Evolutionary conservation across 148 eudicot genomes (phyloP).

Genomic region (Agrostemma githago): DNA sequence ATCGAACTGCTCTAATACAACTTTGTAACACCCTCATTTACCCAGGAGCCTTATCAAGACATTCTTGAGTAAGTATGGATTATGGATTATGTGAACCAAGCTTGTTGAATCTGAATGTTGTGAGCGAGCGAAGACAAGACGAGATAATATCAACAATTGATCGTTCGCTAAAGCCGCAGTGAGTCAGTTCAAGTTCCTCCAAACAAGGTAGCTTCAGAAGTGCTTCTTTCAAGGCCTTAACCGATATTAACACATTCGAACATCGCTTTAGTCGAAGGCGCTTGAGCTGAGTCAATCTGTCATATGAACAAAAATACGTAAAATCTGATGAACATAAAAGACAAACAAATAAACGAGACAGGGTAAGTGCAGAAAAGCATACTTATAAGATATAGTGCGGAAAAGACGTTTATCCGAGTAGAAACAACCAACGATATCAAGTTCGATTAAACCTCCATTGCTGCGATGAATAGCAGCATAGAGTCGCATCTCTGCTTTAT

Average conservation of each 20-base stretch:
- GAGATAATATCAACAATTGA: neutral
- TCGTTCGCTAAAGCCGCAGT: neutral
- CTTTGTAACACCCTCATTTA: no score
- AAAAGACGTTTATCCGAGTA: neutral
- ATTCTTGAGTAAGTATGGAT: no score
- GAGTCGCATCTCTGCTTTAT: neutral
- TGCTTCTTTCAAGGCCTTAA: conserved; percentile 37
- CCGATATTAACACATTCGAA: conserved; percentile 13
- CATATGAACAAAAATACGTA: neutral
- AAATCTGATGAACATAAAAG: no score
- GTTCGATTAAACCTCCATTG: neutral
- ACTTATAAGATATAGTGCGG: neutral
- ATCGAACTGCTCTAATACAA: no score
- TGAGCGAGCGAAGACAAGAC: conserved; percentile 19
- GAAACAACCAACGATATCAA: neutral
- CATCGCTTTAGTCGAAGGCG: neutral
- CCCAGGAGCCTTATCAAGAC: no score
- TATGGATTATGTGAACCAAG: conserved; percentile 4
- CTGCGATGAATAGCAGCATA: neutral
- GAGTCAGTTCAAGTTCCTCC: neutral
- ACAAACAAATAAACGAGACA: no score
- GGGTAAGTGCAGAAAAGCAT: no score
- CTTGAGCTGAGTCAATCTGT: neutral
- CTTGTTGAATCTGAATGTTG: neutral
- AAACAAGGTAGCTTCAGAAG: conserved; percentile 37